Evolutionary conservation across 768 basidiomycete genomes (phyloP), one percentile per base, ranked within the genome.

Genomic region (Phlegmacium glaucopus): DNA sequence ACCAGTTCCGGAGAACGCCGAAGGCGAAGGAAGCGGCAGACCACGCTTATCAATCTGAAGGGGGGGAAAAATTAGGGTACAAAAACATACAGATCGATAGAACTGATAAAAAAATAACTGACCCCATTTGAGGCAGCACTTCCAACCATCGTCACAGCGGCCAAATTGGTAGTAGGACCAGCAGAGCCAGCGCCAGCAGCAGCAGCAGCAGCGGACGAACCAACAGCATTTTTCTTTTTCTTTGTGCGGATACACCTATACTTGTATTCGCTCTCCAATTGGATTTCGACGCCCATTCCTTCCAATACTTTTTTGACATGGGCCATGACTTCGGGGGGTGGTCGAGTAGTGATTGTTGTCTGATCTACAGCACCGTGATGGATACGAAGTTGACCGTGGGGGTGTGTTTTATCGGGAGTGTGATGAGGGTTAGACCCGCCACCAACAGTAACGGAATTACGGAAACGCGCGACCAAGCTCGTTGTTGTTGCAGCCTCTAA

Each of bases 311-410:
- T 76, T 58, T 79, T 79, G 26, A 98, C 80, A 61, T 93, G 90
- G 50, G 76, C 80, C 72, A 98, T 90, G 29, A 98, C 94, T 55
- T 90, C 88, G 1, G 85, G 82, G 29, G 95, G 94, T 8, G 83
- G 72, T 16, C 82, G 77, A 3, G 84, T 90, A 28, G 95, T 96
- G 57, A 97, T 79, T 44, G 84, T 94, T 22, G 83, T 82, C 63
- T 87, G 87, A 63, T 97, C 96, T 26, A 98, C 87, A 2, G 94
- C 85, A 51, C 94, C 95, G 56, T 90, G 87, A 61, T 98, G 95
- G 35, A 89, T 80, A 9, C 93, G 82, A 34, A 97, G 66, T 43
- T 75, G 77, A 53, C 62, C 65, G 58, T 52, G 60, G 5, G 62
- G 61, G 25, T 60, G 59, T 2, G 47, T 44, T 32, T 53, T 45